Evolutionary conservation across 164 flowering plant genomes (phyloP).

Genomic region (Sedum album): DNA sequence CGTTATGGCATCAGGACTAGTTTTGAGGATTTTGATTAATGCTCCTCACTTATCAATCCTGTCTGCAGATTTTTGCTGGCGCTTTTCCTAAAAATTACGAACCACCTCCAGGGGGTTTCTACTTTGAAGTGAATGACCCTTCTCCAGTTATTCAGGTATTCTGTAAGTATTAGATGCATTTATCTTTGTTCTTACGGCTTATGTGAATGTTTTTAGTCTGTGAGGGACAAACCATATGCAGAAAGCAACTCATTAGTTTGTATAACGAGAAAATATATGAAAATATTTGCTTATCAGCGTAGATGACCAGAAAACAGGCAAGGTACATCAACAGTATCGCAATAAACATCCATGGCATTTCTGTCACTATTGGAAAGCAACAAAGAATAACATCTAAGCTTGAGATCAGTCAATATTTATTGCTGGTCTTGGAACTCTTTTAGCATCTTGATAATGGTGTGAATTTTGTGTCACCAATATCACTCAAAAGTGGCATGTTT

Average conservation of each 20-base stretch:
- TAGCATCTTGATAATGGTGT: neutral
- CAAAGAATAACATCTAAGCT: neutral
- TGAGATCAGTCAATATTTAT: neutral
- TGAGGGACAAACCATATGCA: neutral
- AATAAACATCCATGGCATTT: neutral
- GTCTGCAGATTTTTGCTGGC: slow-evolving; percentile 38
- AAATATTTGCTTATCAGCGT: neutral
- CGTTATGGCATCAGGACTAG: neutral
- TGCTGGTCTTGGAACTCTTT: neutral
- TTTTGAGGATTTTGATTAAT: neutral
- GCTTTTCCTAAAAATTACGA: slow-evolving; percentile 42
- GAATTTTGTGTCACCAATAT: neutral
- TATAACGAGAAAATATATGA: neutral
- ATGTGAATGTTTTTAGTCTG: neutral
- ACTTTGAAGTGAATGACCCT: slow-evolving; percentile 40
- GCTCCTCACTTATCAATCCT: neutral
- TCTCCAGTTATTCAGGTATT: slow-evolving; percentile 41
- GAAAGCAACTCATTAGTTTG: neutral
- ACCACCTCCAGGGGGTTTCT: slow-evolving; percentile 46
- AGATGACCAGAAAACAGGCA: neutral
- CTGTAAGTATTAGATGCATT: neutral
- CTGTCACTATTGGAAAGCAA: neutral
- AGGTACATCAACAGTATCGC: neutral
- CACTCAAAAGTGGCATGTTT: neutral
- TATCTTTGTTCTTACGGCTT: neutral